Evolutionary conservation across 179 eudicot species (phyloP).

Genomic region (Nepenthes alata): DNA sequence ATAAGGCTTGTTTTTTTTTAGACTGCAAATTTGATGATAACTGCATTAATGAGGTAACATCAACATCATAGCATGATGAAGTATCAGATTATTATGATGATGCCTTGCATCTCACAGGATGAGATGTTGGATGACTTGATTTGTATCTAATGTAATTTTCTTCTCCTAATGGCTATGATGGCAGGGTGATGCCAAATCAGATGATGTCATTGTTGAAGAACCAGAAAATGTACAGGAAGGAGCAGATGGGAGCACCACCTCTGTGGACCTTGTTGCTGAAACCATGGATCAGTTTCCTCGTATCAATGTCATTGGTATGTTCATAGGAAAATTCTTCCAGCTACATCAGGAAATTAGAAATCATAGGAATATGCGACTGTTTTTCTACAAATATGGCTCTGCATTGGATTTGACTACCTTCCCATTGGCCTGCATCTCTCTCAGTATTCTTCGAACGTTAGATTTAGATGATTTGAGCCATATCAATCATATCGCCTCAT

Average conservation of each 20-base stretch:
- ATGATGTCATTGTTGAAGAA: conserved; percentile 29
- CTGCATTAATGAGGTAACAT: not conserved
- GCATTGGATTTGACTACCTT: not conserved
- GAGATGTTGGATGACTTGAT: not conserved
- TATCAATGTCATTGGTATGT: conserved; percentile 32
- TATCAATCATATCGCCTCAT: too few species aligned
- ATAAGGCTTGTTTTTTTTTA: too few species aligned
- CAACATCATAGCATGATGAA: not conserved
- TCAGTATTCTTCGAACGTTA: too few species aligned
- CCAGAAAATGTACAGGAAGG: conserved; percentile 33
- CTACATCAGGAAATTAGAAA: not conserved
- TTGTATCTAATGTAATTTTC: not conserved
- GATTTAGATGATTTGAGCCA: too few species aligned
- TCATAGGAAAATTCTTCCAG: not conserved
- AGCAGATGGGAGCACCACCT: conserved; percentile 17
- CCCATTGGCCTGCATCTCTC: too few species aligned
- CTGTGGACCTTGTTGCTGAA: conserved; percentile 16
- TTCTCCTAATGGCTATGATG: conserved; percentile 2
- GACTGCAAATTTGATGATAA: not conserved
- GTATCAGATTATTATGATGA: not conserved
- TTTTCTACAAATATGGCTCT: not conserved
- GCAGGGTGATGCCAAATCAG: conserved; percentile 50
- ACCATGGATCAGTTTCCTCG: conserved; percentile 22
- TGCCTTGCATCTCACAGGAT: not conserved
- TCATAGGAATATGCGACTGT: not conserved